Evolutionary conservation across 768 basidiomycete genomes (phyloP).

Genomic region (Leccinum longicurvipes): DNA sequence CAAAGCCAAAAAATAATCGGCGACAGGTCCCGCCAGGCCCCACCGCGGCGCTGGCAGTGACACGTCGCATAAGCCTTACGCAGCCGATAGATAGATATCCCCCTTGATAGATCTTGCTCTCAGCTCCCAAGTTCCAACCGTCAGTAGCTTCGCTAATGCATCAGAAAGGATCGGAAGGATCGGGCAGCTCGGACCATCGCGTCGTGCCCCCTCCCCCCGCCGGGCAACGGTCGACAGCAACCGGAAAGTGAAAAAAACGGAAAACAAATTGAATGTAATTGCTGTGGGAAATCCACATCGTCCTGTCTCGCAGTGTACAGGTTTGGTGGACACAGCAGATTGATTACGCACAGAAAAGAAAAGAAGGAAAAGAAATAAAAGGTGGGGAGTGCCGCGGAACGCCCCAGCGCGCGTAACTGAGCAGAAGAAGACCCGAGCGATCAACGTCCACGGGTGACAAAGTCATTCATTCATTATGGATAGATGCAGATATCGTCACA

Average conservation of each 20-base stretch:
- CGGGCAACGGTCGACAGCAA: neutral
- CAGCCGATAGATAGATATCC: neutral
- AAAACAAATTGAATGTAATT: neutral
- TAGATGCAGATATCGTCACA: conserved; percentile 3
- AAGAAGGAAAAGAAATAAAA: neutral
- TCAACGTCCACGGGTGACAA: neutral
- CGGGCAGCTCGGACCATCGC: neutral
- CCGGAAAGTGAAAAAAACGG: neutral
- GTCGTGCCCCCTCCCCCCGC: neutral
- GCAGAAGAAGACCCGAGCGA: neutral
- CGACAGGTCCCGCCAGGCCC: neutral
- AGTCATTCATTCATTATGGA: neutral
- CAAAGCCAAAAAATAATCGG: neutral
- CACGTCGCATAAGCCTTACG: neutral
- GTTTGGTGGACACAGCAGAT: neutral
- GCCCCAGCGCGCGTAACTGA: neutral
- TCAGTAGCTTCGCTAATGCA: neutral
- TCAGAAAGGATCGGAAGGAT: neutral
- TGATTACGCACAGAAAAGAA: neutral
- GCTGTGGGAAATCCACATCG: neutral
- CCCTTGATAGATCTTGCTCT: neutral
- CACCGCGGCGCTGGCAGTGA: neutral
- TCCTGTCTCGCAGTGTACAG: neutral
- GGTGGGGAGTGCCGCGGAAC: neutral
- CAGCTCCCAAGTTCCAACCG: too few species aligned